Evolutionary conservation across 2,329 filamentous ascomycete genomes (phyloP).

Genomic region (Colletotrichum viniferum): DNA sequence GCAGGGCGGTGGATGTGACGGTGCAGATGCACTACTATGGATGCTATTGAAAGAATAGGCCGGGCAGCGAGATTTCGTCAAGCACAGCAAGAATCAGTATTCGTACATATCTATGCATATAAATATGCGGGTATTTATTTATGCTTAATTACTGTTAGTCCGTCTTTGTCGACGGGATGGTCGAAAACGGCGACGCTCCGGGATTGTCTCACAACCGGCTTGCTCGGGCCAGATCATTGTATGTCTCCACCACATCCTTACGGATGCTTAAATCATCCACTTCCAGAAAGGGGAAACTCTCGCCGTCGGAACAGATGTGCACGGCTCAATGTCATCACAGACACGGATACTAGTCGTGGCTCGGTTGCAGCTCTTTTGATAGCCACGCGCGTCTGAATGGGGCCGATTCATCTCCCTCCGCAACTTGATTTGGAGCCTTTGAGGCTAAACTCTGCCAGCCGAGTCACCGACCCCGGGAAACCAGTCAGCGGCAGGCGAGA

Average conservation of each 20-base stretch:
- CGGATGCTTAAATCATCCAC: neutral
- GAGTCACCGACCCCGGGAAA: neutral
- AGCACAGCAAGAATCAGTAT: rapidly evolving
- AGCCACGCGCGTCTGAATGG: neutral
- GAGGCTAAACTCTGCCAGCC: neutral
- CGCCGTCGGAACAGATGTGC: neutral
- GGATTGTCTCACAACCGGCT: neutral
- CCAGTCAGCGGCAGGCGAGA: neutral
- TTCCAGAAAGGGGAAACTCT: neutral
- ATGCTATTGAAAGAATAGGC: neutral
- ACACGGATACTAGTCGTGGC: neutral
- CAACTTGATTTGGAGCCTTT: neutral
- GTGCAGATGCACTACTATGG: neutral
- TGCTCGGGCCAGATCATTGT: neutral
- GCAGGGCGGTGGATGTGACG: neutral
- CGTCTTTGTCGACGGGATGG: neutral
- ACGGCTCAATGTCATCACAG: neutral
- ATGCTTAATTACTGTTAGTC: neutral
- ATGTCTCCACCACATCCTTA: neutral
- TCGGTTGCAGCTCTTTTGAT: neutral
- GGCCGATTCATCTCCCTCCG: neutral
- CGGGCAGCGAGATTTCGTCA: neutral
- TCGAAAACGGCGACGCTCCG: neutral
- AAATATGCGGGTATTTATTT: neutral
- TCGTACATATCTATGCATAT: neutral